These are phyloP conservation scores for Coemansia pectinata DNA, from an alignment of 192 early-diverging fungal genomes.

Conservation along the genomic window DNA sequence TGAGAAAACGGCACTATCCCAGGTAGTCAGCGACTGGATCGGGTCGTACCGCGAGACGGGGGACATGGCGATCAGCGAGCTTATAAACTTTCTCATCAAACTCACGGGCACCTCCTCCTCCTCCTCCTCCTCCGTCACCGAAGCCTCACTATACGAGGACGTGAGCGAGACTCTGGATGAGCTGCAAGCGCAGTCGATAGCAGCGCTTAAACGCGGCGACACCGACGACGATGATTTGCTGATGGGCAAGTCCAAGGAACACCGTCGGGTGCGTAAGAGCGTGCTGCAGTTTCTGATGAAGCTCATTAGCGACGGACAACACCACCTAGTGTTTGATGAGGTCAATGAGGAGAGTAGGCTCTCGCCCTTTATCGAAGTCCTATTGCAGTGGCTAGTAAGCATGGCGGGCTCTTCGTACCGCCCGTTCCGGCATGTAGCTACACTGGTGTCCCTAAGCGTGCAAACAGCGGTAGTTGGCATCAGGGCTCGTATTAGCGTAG, in stretches of 20 bases:
- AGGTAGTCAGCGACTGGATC: slow-evolving; percentile 72
- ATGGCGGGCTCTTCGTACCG: slow-evolving; percentile 80
- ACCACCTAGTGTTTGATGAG: slow-evolving; percentile 63
- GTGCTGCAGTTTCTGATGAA: slow-evolving; percentile 68
- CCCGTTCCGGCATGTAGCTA: slow-evolving; percentile 90
- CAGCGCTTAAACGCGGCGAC: slow-evolving; percentile 26
- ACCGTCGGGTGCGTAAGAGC: slow-evolving; percentile 66
- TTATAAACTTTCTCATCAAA: slow-evolving; percentile 72
- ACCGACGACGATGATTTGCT: slow-evolving; percentile 74
- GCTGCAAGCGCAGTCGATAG: slow-evolving; percentile 54
- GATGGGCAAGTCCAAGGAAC: slow-evolving; percentile 65
- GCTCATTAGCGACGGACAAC: slow-evolving; percentile 61
- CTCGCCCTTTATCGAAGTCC: slow-evolving; percentile 59
- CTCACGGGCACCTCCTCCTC: slow-evolving; percentile 57
- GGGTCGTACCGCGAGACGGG: slow-evolving; percentile 59
- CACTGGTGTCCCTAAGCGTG: slow-evolving; percentile 67
- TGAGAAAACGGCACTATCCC: slow-evolving; percentile 59
- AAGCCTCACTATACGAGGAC: slow-evolving; percentile 55
- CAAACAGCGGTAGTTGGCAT: slow-evolving; percentile 69
- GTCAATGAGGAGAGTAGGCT: slow-evolving; percentile 30
- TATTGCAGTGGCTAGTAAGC: slow-evolving; percentile 64
- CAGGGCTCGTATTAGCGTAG: slow-evolving; percentile 58
- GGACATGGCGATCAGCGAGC: slow-evolving; percentile 60
- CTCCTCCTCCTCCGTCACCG: slow-evolving; percentile 18
- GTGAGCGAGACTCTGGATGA: slow-evolving; percentile 56